These are phyloP conservation scores for Picochlorum sp. DNA, from an alignment of 139 green algal species.

Conservation along the genomic window DNA sequence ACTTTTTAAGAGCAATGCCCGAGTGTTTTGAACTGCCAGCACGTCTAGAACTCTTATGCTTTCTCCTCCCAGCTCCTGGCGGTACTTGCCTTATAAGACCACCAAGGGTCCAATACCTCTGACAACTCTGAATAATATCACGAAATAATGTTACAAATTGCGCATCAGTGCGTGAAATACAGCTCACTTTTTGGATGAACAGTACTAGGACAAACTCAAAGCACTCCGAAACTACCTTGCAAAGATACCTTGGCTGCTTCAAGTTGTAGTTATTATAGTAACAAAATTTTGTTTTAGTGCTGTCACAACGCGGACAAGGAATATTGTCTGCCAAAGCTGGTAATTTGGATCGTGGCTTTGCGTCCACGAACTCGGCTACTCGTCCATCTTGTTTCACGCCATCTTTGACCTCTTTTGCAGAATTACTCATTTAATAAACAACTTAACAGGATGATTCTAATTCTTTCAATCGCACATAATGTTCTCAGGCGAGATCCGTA, in stretches of 20 bases:
- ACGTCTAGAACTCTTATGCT: too few species aligned
- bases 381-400: neutral
- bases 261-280: slow-evolving; percentile 99
- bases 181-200: neutral
- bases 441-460: neutral
- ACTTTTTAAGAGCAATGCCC: too few species aligned
- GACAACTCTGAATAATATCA: too few species aligned
- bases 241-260: slow-evolving; percentile 86
- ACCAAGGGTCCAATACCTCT: slow-evolving; percentile 88
- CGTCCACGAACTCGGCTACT: too few species aligned
- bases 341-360: slow-evolving; percentile 14
- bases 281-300: slow-evolving; percentile 87
- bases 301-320: slow-evolving; percentile 70
- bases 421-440: neutral
- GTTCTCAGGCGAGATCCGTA: too few species aligned
- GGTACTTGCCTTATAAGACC: slow-evolving; percentile 83
- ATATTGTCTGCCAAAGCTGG: slow-evolving; percentile 22
- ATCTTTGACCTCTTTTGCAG: neutral
- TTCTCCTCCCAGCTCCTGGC: slow-evolving; percentile 69
- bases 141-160: slow-evolving; percentile 16
- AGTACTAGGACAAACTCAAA: slow-evolving; percentile 6
- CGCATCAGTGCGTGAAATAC: slow-evolving; percentile 5
- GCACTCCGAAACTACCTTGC: too few species aligned
- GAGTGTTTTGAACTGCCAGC: too few species aligned
- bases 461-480: too few species aligned